Evolutionary conservation across 2,329 filamentous ascomycete genomes (phyloP), one percentile per base, ranked within the genome.

Genomic region (Corynespora cassiicola): DNA sequence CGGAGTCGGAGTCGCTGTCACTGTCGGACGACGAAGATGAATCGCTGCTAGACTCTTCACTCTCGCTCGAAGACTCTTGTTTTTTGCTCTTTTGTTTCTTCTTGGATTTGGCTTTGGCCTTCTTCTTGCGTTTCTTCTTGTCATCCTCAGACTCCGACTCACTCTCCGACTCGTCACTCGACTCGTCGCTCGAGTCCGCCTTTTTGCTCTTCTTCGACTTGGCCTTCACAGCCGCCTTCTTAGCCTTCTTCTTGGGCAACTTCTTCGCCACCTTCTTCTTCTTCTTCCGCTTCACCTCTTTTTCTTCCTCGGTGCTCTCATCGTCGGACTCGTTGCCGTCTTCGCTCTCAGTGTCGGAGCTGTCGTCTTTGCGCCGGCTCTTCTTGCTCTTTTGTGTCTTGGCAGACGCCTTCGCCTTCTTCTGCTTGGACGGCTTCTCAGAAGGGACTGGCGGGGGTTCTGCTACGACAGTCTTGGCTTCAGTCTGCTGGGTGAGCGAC

Each of bases 31-130:
- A 54, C 1, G 46, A 52, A 4, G 40, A 42, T 2, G 53, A 56
- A 7, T 44, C 30, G n/a, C 42, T 46, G 5, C 50, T 42, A 7
- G 18, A 31, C 8, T 42, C 35, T 8, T n/a, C n/a, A n/a, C n/a
- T n/a, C n/a, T 55, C 46, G 26, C 47, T 54, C 3, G 56, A 54
- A 16, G 30, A 53, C 1, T 54, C 39, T 5, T 31, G 10, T 18
- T 61, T 65, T 39, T 50, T 59, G 35, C 31, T 52, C 34, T 50
- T 56, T 39, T n/a, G n/a, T n/a, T 32, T 48, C 31, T 50, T 61
- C 35, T 50, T 58, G 11, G 42, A 43, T 19, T 62, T 61, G 2
- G 49, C 31, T 36, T 50, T 53, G 21, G 37, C 31, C 21, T 31
- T 37, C 21, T 24, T 30, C 21, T 31, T 18, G 14, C 24, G 8